A percentile compares a stretch with the other conserved stretches of the same genome.
These are phyloP conservation scores for Colletotrichum sp. DNA, from an alignment of 2,329 filamentous ascomycete species.

Conservation along the genomic window DNA sequence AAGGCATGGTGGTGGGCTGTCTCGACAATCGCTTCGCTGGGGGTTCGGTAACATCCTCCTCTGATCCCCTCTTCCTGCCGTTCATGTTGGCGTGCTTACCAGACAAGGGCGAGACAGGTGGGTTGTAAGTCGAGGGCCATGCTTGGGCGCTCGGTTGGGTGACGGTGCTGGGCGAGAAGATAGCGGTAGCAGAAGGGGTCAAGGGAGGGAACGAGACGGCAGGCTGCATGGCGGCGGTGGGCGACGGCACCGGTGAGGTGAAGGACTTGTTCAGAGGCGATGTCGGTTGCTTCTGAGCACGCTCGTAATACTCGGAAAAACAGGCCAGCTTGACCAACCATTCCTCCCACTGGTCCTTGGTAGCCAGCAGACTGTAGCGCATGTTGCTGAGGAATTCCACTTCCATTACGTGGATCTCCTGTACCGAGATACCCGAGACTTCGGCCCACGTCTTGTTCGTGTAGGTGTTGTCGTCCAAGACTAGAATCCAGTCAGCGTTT, in stretches of 20 bases:
- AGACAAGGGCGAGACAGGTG: conserved; percentile 53
- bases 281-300: conserved; percentile 53
- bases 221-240: conserved; percentile 41
- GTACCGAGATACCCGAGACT: conserved; percentile 90
- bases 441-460: conserved; percentile 99
- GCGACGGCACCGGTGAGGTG: conserved; percentile 55
- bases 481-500: conserved; percentile 41
- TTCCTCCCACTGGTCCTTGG: conserved; percentile 82
- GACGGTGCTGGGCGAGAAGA: conserved; percentile 45
- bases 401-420: conserved; percentile 98
- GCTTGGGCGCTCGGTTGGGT: conserved; percentile 34
- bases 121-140: conserved; percentile 43
- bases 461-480: conserved; percentile 98
- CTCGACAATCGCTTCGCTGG: conserved; percentile 56
- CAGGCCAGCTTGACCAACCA: conserved; percentile 86
- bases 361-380: conserved; percentile 90
- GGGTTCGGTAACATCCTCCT: conserved; percentile 56
- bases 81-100: conserved; percentile 44
- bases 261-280: conserved; percentile 45
- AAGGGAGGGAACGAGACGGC: conserved; percentile 33
- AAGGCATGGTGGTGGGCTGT: conserved; percentile 26
- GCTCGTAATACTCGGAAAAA: conserved; percentile 84
- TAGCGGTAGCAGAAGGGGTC: conserved; percentile 36
- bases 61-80: conserved; percentile 55
- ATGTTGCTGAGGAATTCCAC: conserved; percentile 99